Base-by-base conservation (phyloP, 805 yeast species). In the Saturnispora sanitii region DNA sequence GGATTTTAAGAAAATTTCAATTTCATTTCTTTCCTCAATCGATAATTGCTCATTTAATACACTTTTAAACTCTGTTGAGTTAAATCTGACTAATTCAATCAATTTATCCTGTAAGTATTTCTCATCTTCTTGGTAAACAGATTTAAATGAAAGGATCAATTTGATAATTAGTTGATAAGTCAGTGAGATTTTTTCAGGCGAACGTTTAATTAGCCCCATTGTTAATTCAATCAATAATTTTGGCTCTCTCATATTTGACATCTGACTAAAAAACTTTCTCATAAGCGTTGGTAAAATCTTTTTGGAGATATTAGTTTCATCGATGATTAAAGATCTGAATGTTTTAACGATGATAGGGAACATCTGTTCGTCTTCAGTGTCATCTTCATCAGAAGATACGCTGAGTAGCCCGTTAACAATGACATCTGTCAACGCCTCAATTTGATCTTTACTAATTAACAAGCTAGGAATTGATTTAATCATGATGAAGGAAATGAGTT, bases 301-400 rank as follows among this genome's bases (percentile, higher is more conserved):
- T 41, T 67, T 66, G 29, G 78, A 60, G 1, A 72, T 55, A 4
- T 49, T 41, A 4, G 62, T 57, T 6, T 69, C 61, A 34, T 56
- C 4, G 43, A 0, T 53, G 31, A 81, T 64, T 33, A 84, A 60
- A 0, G 79, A 66, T 49, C 70, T 79, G 38, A 81, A 64, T 13
- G 92, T 79, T 47, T 79, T 87, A 11, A 78, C 63, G 0, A 73
- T 64, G 8, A 74, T 60, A 0, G 65, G 55, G 30, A 50, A 48
- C 7, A 66, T 49, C 9, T 32, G 4, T 8, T 32, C 35, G 19
- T 32, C 35, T 7, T 58, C 53, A 1, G 54, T 43, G n/a, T 59
- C 65, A 3, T 61, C 54, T 4, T 62, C 53, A 1, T 49, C 37
- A 7, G 9, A 12, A 6, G 21, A 13, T 7, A n/a, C n/a, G n/a